Base-by-base conservation (phyloP, 495 filamentous ascomycete species). In the Penicillium robsamsonii region DNA sequence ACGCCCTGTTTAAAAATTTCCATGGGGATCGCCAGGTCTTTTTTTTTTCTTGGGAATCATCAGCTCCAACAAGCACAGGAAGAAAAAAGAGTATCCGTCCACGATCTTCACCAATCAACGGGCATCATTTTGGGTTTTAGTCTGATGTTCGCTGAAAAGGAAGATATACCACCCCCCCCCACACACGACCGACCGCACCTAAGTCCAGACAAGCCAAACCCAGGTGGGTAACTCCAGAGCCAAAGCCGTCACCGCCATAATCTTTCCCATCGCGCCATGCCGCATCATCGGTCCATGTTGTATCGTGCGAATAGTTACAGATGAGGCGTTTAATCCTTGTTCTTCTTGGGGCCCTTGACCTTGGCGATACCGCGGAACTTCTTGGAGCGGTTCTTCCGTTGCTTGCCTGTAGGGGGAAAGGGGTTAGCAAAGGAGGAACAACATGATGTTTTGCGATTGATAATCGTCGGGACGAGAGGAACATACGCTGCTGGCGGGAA, bases 351-450 rank as follows among this genome's bases (percentile, higher is more conserved):
- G 71, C 89, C 89, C 89, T 96, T 97, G 70, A 75, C 76, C 79
- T 89, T 89, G 68, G 92, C 95, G 65, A 88, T 92, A 74, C 95
- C 95, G 62, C 95, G 91, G 75, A 96, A 88, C 75, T 93, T 91
- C 91, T 97, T 97, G 79, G 88, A 86, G 74, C 92, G 84, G 91
- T 99, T 99, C 89, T 97, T 99, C 83, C 95, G 89, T 85, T 97
- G 93, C 84, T 99, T 99, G 86, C 95, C 95, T 99, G 79, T 81
- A 59, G 54, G 29, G 17, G 56, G 46, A 50, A 45, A 24, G 25
- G 24, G 38, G 50, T 50, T 42, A 49, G 51, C 35, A 42, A 22
- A 30, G 38, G 43, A 24, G 17, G 29, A 15, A 24, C n/a, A 7
- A 8, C 15, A 17, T 38, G 15, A 17, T 33, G 12, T 18, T 37